Evolutionary conservation across 495 filamentous ascomycete species (phyloP).

Genomic region (Penicillium paradoxum): DNA sequence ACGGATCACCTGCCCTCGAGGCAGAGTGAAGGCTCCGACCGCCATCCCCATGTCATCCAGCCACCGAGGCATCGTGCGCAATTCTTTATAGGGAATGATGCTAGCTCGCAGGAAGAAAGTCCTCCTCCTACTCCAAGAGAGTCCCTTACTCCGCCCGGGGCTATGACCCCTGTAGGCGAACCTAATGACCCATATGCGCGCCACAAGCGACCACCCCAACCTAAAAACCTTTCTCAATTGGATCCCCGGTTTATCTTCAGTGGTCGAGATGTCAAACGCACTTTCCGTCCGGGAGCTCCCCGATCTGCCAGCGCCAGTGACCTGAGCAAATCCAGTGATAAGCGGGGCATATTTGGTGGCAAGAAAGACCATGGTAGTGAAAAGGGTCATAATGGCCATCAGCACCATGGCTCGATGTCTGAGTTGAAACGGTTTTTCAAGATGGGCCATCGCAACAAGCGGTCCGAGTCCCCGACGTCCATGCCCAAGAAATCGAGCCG

Average conservation of each 20-base stretch:
- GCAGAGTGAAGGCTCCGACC: slow-evolving; percentile 37
- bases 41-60: slow-evolving; percentile 28
- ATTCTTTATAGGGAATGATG: slow-evolving; percentile 70
- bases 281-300: slow-evolving; percentile 33
- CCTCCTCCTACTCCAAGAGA: slow-evolving; percentile 52
- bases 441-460: slow-evolving; percentile 62
- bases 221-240: slow-evolving; percentile 61
- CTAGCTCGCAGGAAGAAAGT: slow-evolving; percentile 44
- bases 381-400: slow-evolving; percentile 35
- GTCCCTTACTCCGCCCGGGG: slow-evolving; percentile 55
- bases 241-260: slow-evolving; percentile 85
- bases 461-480: slow-evolving; percentile 54
- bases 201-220: slow-evolving; percentile 69
- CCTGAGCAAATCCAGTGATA: slow-evolving; percentile 39
- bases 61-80: slow-evolving; percentile 57
- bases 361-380: slow-evolving; percentile 38
- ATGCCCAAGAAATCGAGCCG: slow-evolving; percentile 38
- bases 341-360: slow-evolving; percentile 42
- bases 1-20: slow-evolving; percentile 35
- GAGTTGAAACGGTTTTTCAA: slow-evolving; percentile 93
- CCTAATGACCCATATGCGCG: slow-evolving; percentile 86
- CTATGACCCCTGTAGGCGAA: slow-evolving; percentile 76
- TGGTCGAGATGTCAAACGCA: slow-evolving; percentile 49
- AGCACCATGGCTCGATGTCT: slow-evolving; percentile 76
- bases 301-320: slow-evolving; percentile 47